phyloP scores from a whole-genome alignment of 148 eudicot genomes.

The Rhododendron molle region DNA sequence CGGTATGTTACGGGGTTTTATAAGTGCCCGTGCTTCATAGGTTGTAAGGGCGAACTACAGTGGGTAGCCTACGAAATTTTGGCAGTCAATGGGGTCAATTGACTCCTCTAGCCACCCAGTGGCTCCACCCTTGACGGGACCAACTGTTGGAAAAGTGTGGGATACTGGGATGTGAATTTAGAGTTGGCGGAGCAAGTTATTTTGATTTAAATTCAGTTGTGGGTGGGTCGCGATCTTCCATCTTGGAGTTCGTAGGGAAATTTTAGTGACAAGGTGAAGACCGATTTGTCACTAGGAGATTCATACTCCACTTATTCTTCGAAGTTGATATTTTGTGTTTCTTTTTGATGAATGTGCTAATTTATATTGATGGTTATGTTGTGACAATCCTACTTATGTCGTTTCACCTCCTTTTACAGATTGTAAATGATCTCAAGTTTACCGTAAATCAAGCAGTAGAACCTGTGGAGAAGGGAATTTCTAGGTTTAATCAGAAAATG shows the following conservation, averaged over 20 bases:
- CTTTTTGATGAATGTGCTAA: background rate
- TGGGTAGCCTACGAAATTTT: background rate
- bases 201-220: background rate
- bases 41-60: background rate
- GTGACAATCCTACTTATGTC: background rate
- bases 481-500: constrained; percentile 69
- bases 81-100: background rate
- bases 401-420: constrained; percentile 36
- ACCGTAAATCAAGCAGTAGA: constrained; percentile 91
- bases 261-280: background rate
- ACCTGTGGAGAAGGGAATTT: constrained; percentile 92
- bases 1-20: background rate
- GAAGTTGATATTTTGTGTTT: background rate
- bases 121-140: background rate
- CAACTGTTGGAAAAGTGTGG: background rate
- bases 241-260: background rate
- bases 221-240: background rate
- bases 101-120: background rate
- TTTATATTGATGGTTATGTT: background rate
- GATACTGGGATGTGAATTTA: background rate
- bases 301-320: background rate
- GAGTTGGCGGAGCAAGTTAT: background rate
- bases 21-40: background rate
- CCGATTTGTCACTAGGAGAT: background rate
- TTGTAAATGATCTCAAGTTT: constrained; percentile 84